Evolutionary conservation across 441 rosid species (phyloP), one percentile per base, ranked within the genome.

Genomic region (Arabidopsis hybrid): DNA sequence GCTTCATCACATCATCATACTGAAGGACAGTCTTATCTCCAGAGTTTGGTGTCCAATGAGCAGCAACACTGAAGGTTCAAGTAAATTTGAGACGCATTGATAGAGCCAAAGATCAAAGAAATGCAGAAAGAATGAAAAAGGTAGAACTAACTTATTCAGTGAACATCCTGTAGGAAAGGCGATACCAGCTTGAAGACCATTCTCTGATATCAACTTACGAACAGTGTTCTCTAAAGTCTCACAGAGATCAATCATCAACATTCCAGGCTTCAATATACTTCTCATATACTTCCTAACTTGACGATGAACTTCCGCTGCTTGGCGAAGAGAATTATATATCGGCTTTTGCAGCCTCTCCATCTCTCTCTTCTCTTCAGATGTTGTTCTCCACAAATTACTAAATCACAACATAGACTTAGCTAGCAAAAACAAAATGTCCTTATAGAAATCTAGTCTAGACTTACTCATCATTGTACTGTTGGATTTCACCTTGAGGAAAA

Each of bases 101-200:
- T 2, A 5, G 46, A 69, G 57, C 1, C 39, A 17, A 51, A 26
- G 10, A 52, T 50, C 21, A 57, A 64, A 70, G 36, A 64, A 46
- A 49, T 35, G 43, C 7, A 31, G 57, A 10, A 13, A 65, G 11
- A 50, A 29, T 16, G 4, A 29, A 14, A 32, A 18, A 36, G 72
- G 42, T 21, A 38, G 39, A 69, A 56, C 69, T 49, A 79, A 95
- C 97, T 97, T 90, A 76, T 95, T 91, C 81, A 90, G 75, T 57
- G 96, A 95, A 81, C 99, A 95, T 76, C 98, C 99, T 4, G 99
- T 95, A 69, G 99, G 99, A 74, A 95, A 95, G 31, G 99, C 97
- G 69, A 95, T 95, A 81, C 98, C 97, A 31, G 99, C 99, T 85
- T 93, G 91, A 69, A 93, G 82, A 65, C 96, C 96, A 81, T 93